Conservation (phyloP, 345 rosid species). For the Tarenaya hassleriana region DNA sequence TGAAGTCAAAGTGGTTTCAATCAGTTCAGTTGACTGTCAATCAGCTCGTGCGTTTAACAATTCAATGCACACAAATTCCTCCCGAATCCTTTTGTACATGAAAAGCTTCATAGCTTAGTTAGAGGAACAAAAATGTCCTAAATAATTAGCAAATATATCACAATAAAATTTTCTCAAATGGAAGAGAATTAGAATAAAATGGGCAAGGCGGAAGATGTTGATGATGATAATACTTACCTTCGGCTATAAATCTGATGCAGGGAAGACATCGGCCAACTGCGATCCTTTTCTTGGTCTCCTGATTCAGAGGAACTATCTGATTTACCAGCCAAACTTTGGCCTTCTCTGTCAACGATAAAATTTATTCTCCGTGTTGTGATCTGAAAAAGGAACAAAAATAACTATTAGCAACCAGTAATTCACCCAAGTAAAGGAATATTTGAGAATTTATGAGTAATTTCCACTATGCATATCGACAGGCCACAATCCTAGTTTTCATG, state of each 20-base stretch:
- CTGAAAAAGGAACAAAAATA: constrained; percentile 37
- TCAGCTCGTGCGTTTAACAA: constrained; percentile 5
- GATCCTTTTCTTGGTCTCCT: constrained; percentile 63
- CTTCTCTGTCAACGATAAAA: constrained; percentile 69
- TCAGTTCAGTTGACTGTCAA: background rate
- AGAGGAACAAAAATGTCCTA: constrained; percentile 4
- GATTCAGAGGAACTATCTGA: constrained; percentile 41
- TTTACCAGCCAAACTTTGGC: constrained; percentile 33
- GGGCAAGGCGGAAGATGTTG: constrained; percentile 16
- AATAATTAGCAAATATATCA: background rate
- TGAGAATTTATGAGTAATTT: constrained; percentile 8
- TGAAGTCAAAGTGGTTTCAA: background rate
- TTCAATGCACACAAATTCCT: constrained; percentile 3
- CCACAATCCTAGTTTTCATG: constrained; percentile 17
- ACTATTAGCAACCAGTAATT: constrained; percentile 17
- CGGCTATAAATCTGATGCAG: constrained; percentile 96
- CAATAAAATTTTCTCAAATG: constrained; percentile 13
- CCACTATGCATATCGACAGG: constrained; percentile 9
- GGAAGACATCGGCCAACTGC: constrained; percentile 78
- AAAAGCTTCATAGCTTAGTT: constrained; percentile 2
- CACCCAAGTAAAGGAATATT: constrained; percentile 15
- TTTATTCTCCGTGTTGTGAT: constrained; percentile 85
- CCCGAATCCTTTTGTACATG: background rate
- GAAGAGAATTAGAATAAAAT: background rate
- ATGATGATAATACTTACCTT: constrained; percentile 62